Evolutionary conservation across 371 early-diverging fungal species (phyloP), one percentile per base, ranked within the genome.

Genomic region (Mucor racemosus): DNA sequence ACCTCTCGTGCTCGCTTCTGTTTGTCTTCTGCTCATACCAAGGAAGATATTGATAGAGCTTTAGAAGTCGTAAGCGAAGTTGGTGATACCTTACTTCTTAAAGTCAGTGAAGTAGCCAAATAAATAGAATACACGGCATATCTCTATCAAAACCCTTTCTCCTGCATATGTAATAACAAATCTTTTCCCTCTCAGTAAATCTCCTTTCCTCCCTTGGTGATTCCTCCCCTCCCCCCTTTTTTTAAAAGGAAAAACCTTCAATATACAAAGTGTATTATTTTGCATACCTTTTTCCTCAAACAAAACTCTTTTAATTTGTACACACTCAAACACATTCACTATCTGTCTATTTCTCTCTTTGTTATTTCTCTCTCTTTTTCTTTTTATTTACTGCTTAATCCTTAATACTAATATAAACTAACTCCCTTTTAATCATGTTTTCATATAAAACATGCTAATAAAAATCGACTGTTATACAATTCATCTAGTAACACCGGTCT

Each of bases 1-100:
- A 92, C 95, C n/a, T 93, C 95, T 9, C 88, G 99, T 48, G 99
- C 96, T 34, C 86, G 99, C 59, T 96, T 99, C 88, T 99, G 99
- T 82, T 75, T 99, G 50, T 94, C 95, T 17, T 93, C 98, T 3
- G 86, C 97, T 15, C 99, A 99, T 76, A 96, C 95, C 13, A 91
- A 88, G 77, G 95, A 97, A 77, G 99, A 99, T 74, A 75, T 99
- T 35, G 92, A 94, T 72, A 74, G 78, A 67, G 84, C 90, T 10
- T 65, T 92, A 55, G 75, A 87, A 64, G 75, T 76, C 55, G 79
- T 90, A 56, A 84, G 85, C 72, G 87, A 88, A 62, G 86, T 91
- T 21, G 91, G 91, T 31, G 89, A 89, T 55, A 66, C 81, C 58
- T 76, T 91, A 26, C 69, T 81, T 69, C 77, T 89, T 56, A 89